phyloP scores from a whole-genome alignment of 225 moss, liverwort and hornwort genomes.

The Sphagnum tenellum region DNA sequence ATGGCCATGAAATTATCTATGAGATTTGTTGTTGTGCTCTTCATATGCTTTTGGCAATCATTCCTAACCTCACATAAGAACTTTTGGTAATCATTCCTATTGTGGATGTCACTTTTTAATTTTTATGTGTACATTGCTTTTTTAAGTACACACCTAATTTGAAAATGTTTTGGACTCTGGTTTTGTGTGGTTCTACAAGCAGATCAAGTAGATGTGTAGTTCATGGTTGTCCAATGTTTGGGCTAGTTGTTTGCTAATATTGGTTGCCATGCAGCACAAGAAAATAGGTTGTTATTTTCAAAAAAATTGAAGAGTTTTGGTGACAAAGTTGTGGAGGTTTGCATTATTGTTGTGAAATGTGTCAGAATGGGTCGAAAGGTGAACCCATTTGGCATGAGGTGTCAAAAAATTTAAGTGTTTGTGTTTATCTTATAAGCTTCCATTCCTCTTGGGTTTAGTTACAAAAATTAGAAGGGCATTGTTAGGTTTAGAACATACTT shows the following conservation, averaged over 20 bases:
- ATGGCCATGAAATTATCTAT: constrained; percentile 70
- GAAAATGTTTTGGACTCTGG: no score
- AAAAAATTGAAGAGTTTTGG: constrained; percentile 73
- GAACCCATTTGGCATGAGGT: constrained; percentile 55
- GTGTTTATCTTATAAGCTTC: background rate
- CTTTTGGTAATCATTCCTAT: constrained; percentile 41
- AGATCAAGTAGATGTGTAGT: constrained; percentile 69
- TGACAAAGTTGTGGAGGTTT: constrained; percentile 65
- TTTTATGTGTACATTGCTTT: background rate
- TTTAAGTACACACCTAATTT: no score
- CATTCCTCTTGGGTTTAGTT: no score
- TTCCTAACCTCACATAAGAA: constrained; percentile 76
- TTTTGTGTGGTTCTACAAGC: constrained; percentile 34
- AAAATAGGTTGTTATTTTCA: constrained; percentile 62
- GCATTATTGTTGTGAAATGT: constrained; percentile 72
- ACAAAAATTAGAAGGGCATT: no score
- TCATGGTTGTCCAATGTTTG: constrained; percentile 73
- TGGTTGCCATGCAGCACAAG: constrained; percentile 71
- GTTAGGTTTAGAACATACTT: no score
- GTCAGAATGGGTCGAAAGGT: constrained; percentile 56
- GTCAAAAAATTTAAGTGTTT: constrained; percentile 55
- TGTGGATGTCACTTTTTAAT: background rate
- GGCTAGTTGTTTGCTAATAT: constrained; percentile 75
- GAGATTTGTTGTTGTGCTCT: constrained; percentile 83
- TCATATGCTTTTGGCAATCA: constrained; percentile 68